Base-by-base conservation (phyloP, 148 eudicot species). In the Simmondsia chinensis region DNA sequence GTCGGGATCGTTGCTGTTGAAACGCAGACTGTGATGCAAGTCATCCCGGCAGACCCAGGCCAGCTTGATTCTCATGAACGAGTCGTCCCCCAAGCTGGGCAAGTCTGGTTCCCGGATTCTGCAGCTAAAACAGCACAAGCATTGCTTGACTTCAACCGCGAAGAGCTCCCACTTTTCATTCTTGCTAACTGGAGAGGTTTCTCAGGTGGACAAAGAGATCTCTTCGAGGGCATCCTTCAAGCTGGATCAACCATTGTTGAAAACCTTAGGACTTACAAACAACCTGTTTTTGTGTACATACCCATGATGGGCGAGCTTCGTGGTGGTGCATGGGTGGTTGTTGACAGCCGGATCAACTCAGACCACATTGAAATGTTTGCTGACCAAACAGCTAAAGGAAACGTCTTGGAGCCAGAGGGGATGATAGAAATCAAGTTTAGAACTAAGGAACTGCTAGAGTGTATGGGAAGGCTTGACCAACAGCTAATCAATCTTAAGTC, bases 51-150 rank as follows among this genome's bases (percentile, higher is more conserved):
- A 0, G 99, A 93, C 46, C 99, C 99, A 0, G 99, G 99, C 33
- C 99, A 93, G 66, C 87, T 83, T 1, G 99, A 93, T 52, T 93
- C 99, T 6, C 94, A 82, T 17, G 99, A 93, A 52, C 61, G 99
- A 64, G 87, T 86, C 11, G 96, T 86, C n/a, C 99, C 99, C 13
- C 99, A 93, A 73, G 99, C 99, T 0, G 99, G 99, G 20, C 99
- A 93, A 57, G 99, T 93, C 1, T 93, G 99, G 99, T 93, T 93
- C 56, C 99, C 99, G 0, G 99, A 93, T 58, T 93, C 99, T n/a
- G 99, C 99, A 7, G 63, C 69, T 1, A 93, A 93, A 56, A 93
- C 99, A 1, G 96, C 99, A n/a, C 99, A 93, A 67, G 96, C 99
- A 7, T 36, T 93, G 66, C 68, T 93, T 86, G 99, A 93, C 59